A percentile compares a stretch with the other conserved stretches of the same genome.
Evolutionary conservation across 2,329 filamentous ascomycete genomes (phyloP).

Genomic region (Cladophialophora carrionii): DNA sequence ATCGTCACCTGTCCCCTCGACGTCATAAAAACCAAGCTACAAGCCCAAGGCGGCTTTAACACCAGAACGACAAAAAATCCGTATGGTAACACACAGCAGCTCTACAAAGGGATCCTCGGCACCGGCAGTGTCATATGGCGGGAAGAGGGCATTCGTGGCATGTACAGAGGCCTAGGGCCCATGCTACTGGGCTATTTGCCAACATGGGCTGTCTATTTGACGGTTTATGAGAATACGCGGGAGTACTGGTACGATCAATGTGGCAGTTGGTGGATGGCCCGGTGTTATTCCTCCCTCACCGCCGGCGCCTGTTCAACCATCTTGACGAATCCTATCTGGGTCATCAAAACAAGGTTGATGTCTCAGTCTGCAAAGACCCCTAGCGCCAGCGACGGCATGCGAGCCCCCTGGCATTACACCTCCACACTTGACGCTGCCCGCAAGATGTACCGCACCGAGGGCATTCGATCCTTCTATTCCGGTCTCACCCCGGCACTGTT

Average conservation of each 20-base stretch:
- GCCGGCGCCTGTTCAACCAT: constrained; percentile 92
- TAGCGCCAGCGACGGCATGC: constrained; percentile 56
- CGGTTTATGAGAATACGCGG: constrained; percentile 90
- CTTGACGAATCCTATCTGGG: constrained; percentile 97
- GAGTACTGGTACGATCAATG: constrained; percentile 66
- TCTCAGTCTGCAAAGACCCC: constrained; percentile 71
- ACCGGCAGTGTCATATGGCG: constrained; percentile 83
- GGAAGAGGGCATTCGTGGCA: constrained; percentile 83
- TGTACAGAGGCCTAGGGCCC: constrained; percentile 91
- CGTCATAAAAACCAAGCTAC: constrained; percentile 98
- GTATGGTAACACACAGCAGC: constrained; percentile 51
- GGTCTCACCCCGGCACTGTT: constrained; percentile 89
- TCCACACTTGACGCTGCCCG: constrained; percentile 87
- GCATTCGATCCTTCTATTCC: constrained; percentile 88
- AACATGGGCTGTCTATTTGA: constrained; percentile 98
- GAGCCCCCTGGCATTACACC: constrained; percentile 78
- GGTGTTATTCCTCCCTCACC: constrained; percentile 85
- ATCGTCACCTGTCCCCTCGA: constrained; percentile 95
- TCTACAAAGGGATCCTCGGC: constrained; percentile 85
- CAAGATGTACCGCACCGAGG: constrained; percentile 94
- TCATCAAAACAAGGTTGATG: constrained; percentile 98
- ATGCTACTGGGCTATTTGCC: constrained; percentile 95
- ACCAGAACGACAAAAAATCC: constrained; percentile 50
- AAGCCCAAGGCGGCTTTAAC: constrained; percentile 87
- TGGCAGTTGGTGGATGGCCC: constrained; percentile 74